Base-by-base conservation (phyloP, 1,284 basidiomycete genomes). In the Termitomyces sp. region DNA sequence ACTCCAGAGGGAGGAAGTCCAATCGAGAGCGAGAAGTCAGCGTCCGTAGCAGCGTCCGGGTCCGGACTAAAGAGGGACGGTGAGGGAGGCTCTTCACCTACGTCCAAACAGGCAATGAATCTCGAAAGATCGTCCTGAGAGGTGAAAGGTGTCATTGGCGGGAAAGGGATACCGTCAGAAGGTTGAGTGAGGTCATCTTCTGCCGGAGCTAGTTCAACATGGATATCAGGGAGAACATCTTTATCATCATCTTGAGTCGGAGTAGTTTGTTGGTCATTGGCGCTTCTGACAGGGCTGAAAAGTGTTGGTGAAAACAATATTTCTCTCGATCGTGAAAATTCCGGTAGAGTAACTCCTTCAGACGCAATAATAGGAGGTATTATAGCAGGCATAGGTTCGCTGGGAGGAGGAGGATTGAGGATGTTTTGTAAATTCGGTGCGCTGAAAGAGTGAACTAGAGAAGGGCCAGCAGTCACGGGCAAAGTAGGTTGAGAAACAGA, bases 91-190 rank as follows among this genome's bases (percentile, higher is more conserved):
- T 49, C 53, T 42, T 54, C 49, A 19, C 38, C 48, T 5, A 50
- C 34, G 18, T 54, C 46, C 5, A 47, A 13, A 24, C 34, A 21
- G 7, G 41, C 43, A n/a, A 51, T 46, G 11, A 57, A 30, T 34
- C 38, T 40, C 10, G 53, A 46, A 39, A 55, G 43, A 18, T 53
- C 55, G 30, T 57, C 57, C 30, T 57, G 47, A 48, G 57, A 53
- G n/a, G 46, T 34, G 11, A 43, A 40, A 13, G 41, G 44, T 9
- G 52, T 31, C 34, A 53, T 40, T 24, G 49, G 24, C n/a, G 54
- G 46, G 34, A 50, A 53, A 38, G 41, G n/a, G 5, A 26, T 26
- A 6, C n/a, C 9, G 4, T 42, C 54, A 8, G 39, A 38, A 10
- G 30, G 6, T 7, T 13, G 8, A 14, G 11, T n/a, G 31, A 14